phyloP scores from a whole-genome alignment of 2,329 filamentous ascomycete genomes.

The Davidsoniella neocaledoniae region DNA sequence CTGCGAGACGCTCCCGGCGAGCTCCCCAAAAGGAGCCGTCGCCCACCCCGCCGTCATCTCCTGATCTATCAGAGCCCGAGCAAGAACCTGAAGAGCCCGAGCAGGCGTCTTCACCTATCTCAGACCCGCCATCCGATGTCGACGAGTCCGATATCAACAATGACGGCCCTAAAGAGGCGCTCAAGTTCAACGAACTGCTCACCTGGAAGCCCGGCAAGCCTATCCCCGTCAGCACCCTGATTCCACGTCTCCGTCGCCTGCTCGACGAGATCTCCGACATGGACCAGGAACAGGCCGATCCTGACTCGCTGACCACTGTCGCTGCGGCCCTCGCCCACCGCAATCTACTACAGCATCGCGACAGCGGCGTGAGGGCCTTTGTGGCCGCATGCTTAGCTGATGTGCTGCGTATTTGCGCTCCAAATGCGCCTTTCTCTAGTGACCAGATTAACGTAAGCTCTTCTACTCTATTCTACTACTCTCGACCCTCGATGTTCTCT shows the following conservation, averaged over 20 bases:
- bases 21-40: slow-evolving; percentile 10
- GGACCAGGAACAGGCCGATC: slow-evolving; percentile 72
- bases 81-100: slow-evolving; percentile 8
- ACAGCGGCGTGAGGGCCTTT: slow-evolving; percentile 82
- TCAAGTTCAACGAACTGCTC: slow-evolving; percentile 72
- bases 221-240: slow-evolving; percentile 66
- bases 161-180: slow-evolving; percentile 18
- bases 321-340: slow-evolving; percentile 71
- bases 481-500: background rate
- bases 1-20: slow-evolving; percentile 12
- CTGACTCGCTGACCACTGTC: slow-evolving; percentile 67
- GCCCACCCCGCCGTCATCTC: slow-evolving; percentile 8
- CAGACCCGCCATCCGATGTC: slow-evolving; percentile 12
- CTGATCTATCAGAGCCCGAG: slow-evolving; percentile 11
- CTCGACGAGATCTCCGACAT: slow-evolving; percentile 69
- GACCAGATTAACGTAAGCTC: slow-evolving; percentile 68
- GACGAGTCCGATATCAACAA: slow-evolving; percentile 16
- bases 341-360: slow-evolving; percentile 77
- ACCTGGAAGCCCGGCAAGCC: slow-evolving; percentile 86
- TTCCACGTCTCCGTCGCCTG: slow-evolving; percentile 64
- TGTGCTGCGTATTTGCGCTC: slow-evolving; percentile 80
- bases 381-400: slow-evolving; percentile 82
- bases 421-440: slow-evolving; percentile 82
- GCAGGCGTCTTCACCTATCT: slow-evolving; percentile 11
- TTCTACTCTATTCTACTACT: background rate